phyloP scores from a whole-genome alignment of 306 rosid species.

The Delonix regia region DNA sequence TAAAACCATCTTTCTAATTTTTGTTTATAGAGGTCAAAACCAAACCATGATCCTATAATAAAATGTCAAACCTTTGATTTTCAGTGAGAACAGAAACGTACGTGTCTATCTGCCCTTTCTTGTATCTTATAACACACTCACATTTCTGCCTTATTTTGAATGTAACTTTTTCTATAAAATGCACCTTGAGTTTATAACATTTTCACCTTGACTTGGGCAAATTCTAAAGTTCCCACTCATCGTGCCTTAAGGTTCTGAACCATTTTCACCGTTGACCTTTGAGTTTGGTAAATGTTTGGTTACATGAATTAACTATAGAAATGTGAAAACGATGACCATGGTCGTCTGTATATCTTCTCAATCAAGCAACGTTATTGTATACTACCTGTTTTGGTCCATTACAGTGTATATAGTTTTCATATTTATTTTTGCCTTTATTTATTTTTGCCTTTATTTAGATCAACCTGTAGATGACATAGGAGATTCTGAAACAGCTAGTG shows the following conservation, averaged over 20 bases:
- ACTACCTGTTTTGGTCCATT: background rate
- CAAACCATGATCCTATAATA: constrained; percentile 41
- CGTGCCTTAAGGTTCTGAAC: background rate
- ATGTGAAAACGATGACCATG: background rate
- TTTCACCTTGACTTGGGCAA: background rate
- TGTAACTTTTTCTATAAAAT: too few species aligned
- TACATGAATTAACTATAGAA: background rate
- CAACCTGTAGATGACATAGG: background rate
- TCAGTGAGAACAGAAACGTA: background rate
- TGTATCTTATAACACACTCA: background rate
- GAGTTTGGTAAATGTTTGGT: constrained; percentile 27
- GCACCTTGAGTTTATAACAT: too few species aligned
- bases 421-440: background rate
- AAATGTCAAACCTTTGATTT: constrained; percentile 53
- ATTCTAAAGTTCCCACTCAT: background rate
- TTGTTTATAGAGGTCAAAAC: constrained; percentile 44
- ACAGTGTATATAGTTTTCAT: background rate
- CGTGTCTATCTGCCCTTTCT: constrained; percentile 21
- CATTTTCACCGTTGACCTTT: background rate
- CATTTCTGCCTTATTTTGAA: too few species aligned
- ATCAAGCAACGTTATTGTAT: background rate
- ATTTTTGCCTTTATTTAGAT: background rate
- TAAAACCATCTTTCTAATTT: too few species aligned
- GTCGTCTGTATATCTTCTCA: background rate
- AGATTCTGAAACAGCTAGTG: background rate